These are phyloP conservation scores for maize (Zea mays) DNA, from an alignment of 176 grass and related monocot genomes.

Conservation along the genomic window DNA sequence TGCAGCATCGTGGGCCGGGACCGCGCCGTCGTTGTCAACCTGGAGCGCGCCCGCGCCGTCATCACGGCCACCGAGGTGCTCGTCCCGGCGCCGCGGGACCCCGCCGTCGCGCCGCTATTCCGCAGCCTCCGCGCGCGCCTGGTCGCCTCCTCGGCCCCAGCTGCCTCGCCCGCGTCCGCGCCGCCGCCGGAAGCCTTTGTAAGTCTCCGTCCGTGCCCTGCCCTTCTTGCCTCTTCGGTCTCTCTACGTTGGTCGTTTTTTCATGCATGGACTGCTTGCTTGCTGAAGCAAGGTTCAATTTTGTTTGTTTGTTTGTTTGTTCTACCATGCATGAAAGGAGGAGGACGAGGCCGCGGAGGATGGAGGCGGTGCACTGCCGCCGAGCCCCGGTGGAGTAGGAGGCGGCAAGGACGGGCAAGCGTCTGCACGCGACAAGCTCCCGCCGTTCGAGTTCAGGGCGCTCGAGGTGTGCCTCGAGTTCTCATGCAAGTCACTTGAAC, in stretches of 20 bases:
- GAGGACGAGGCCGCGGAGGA: background rate
- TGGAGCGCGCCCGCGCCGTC: constrained; percentile 69
- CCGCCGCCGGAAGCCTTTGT: background rate
- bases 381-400: background rate
- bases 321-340: background rate
- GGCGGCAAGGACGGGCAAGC: background rate
- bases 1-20: constrained; percentile 49
- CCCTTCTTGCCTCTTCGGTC: background rate
- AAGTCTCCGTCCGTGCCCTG: background rate
- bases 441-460: constrained; percentile 72
- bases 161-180: background rate
- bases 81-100: constrained; percentile 47
- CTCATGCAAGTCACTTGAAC: constrained; percentile 59
- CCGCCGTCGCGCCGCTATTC: constrained; percentile 47
- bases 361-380: background rate
- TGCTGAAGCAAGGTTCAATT: background rate
- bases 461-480: constrained; percentile 71
- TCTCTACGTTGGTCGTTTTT: background rate
- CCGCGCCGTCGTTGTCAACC: constrained; percentile 61
- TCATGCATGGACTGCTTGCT: background rate
- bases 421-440: constrained; percentile 25
- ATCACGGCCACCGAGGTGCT: constrained; percentile 71
- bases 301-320: background rate
- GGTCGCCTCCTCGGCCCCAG: background rate
- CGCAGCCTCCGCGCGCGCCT: constrained; percentile 47